Conservation (phyloP, 768 basidiomycete genomes). For the Suillus lakei region DNA sequence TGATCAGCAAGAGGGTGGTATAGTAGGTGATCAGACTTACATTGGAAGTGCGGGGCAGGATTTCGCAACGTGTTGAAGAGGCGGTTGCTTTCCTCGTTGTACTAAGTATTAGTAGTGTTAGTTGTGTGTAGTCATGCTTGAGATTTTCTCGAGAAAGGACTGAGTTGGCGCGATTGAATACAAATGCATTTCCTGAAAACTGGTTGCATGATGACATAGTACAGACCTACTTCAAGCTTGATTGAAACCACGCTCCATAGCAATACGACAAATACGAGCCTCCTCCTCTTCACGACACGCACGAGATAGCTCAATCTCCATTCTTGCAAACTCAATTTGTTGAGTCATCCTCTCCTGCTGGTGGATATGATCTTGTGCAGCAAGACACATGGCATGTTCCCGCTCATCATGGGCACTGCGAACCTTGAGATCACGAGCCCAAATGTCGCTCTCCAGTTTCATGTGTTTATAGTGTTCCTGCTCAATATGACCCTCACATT, state of each 20-base stretch:
- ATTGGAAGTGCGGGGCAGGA: not conserved
- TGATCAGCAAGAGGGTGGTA: not conserved
- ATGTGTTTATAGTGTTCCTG: not conserved
- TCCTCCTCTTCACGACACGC: not conserved
- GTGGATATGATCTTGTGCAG: not conserved
- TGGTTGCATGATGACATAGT: not conserved
- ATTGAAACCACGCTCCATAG: not conserved
- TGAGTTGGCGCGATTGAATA: too few species aligned
- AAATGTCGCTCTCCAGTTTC: not conserved
- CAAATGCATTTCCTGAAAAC: too few species aligned
- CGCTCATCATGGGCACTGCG: not conserved
- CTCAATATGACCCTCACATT: not conserved
- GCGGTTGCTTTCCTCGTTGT: not conserved
- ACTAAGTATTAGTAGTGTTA: too few species aligned
- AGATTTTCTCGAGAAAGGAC: too few species aligned
- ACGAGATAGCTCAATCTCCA: not conserved
- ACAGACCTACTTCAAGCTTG: not conserved
- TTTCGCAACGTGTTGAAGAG: not conserved
- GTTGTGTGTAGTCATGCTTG: too few species aligned
- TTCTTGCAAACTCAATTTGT: not conserved
- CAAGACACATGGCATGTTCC: not conserved
- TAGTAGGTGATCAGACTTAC: not conserved
- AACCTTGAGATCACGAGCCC: too few species aligned
- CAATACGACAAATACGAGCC: not conserved
- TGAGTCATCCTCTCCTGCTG: not conserved